Conservation (phyloP, 2,329 filamentous ascomycete genomes). For the Alternaria novae-zelandiae region DNA sequence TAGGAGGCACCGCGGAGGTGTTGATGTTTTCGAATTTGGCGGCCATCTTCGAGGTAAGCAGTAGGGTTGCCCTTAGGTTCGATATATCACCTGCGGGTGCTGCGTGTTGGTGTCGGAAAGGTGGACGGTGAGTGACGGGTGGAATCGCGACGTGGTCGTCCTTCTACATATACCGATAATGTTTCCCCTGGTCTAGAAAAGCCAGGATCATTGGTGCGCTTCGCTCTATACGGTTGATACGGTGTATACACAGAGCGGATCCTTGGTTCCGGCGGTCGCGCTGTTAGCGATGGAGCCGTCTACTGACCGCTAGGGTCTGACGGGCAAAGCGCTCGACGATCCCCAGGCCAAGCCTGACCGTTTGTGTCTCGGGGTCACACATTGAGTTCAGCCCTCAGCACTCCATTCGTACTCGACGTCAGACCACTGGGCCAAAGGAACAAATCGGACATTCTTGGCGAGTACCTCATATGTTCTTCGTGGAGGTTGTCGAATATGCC, state of each 20-base stretch:
- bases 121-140: neutral
- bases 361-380: neutral
- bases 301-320: neutral
- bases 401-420: neutral
- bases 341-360: neutral
- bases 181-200: neutral
- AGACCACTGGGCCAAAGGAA: neutral
- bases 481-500: neutral
- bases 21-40: neutral
- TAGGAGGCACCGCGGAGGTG: neutral
- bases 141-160: neutral
- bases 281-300: conserved; percentile 7
- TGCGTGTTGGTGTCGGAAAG: neutral
- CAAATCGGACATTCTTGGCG: neutral
- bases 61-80: neutral
- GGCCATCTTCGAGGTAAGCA: neutral
- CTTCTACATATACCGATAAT: neutral
- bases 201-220: neutral
- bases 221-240: conserved; percentile 3
- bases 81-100: neutral
- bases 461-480: neutral
- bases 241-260: conserved; percentile 8
- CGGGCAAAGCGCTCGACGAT: conserved; percentile 17
- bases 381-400: neutral
- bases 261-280: conserved; percentile 10